Evolutionary conservation across 495 filamentous ascomycete genomes (phyloP).

Genomic region (Tuber indicum): DNA sequence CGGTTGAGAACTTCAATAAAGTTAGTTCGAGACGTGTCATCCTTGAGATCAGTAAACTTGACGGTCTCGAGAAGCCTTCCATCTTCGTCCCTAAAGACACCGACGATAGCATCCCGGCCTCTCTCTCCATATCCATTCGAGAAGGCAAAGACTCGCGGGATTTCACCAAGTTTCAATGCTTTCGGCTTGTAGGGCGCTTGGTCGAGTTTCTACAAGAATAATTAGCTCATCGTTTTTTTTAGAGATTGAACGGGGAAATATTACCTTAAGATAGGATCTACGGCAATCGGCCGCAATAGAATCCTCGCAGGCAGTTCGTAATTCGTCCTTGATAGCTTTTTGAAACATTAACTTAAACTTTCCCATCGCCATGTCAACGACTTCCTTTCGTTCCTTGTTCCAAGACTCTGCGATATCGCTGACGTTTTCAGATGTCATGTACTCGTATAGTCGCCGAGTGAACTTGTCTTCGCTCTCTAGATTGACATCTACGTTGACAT

Average conservation of each 20-base stretch:
- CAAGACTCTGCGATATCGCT: conserved; percentile 92
- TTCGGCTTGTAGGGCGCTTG: conserved; percentile 94
- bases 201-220: conserved; percentile 57
- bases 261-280: conserved; percentile 65
- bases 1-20: conserved; percentile 69
- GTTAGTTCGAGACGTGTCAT: conserved; percentile 57
- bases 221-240: conserved; percentile 2
- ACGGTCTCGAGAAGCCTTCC: conserved; percentile 81
- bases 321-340: conserved; percentile 85
- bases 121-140: conserved; percentile 73
- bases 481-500: conserved; percentile 73
- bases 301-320: conserved; percentile 87
- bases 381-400: conserved; percentile 78
- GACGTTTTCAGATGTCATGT: conserved; percentile 86
- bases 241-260: not conserved
- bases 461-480: conserved; percentile 69
- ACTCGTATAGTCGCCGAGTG: conserved; percentile 63
- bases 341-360: conserved; percentile 80
- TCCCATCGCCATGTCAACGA: conserved; percentile 68
- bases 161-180: conserved; percentile 83
- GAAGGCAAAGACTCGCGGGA: conserved; percentile 75
- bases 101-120: conserved; percentile 71
- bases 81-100: conserved; percentile 89
- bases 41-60: conserved; percentile 73
- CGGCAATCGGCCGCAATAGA: conserved; percentile 73